These are phyloP conservation scores for Glycyrrhiza uralensis DNA, from an alignment of 306 rosid species.

Conservation along the genomic window DNA sequence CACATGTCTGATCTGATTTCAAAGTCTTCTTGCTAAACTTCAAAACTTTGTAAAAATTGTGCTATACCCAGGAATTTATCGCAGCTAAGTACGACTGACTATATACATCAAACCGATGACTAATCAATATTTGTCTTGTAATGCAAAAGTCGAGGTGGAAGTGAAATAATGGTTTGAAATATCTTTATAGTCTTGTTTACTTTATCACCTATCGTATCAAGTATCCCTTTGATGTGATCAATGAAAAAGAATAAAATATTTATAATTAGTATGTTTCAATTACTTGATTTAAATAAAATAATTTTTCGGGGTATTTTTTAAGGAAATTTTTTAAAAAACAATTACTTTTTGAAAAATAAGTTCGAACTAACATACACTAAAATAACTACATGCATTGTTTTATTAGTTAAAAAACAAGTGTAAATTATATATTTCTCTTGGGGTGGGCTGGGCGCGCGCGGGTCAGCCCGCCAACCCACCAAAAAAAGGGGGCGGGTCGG, in stretches of 20 bases:
- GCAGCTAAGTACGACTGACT: conserved; percentile 41
- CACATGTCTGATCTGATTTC: conserved; percentile 18
- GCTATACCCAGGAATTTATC: neutral
- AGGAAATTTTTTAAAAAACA: neutral
- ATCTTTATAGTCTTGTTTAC: neutral
- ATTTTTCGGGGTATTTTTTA: neutral
- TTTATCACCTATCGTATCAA: neutral
- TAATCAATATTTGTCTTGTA: neutral
- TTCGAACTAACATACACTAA: no score
- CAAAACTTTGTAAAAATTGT: neutral
- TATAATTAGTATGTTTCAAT: neutral
- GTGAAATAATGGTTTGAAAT: neutral
- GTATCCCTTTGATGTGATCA: neutral
- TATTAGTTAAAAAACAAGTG: no score
- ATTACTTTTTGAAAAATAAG: no score
- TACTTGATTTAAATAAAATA: neutral
- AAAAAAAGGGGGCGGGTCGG: no score
- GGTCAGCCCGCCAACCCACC: no score
- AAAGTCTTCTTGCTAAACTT: conserved; percentile 1
- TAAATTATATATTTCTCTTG: no score
- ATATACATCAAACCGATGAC: neutral
- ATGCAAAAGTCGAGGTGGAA: neutral
- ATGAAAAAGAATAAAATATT: neutral
- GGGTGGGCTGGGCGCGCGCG: no score
- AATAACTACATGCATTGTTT: no score